Evolutionary conservation across 108 stramenopile species (phyloP).

Genomic region (Cyclotella atomus): DNA sequence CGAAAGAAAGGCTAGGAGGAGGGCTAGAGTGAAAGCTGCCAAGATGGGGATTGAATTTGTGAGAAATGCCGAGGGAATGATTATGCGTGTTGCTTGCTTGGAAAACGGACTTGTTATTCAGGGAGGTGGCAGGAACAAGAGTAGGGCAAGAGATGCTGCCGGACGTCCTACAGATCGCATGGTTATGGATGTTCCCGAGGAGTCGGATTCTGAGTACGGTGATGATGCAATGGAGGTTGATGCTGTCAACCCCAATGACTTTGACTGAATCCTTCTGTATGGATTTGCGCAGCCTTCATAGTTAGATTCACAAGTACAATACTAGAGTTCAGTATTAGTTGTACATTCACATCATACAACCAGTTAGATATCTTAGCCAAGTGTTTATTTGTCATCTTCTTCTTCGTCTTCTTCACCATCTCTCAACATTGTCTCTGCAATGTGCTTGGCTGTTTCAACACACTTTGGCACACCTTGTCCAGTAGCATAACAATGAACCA

Average conservation of each 20-base stretch:
- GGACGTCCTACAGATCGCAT: conserved; percentile 12
- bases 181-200: conserved; percentile 17
- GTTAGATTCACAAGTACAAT: too few relatives aligned
- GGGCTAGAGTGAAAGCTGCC: conserved; percentile 39
- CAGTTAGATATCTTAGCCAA: too few relatives aligned
- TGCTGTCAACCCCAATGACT: conserved; percentile 46
- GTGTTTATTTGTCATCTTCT: too few relatives aligned
- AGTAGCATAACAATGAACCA: conserved; percentile 76
- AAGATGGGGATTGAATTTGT: conserved; percentile 44
- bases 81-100: conserved; percentile 46
- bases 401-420: too few relatives aligned
- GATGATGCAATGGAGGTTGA: conserved; percentile 48
- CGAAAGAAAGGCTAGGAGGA: conserved; percentile 29
- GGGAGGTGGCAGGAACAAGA: neutral
- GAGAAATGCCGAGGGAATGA: conserved; percentile 46
- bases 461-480: conserved; percentile 82
- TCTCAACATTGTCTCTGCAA: conserved; percentile 80
- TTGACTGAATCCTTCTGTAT: conserved; percentile 11
- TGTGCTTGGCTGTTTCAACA: conserved; percentile 74
- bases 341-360: too few relatives aligned
- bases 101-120: conserved; percentile 25
- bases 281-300: neutral
- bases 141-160: conserved; percentile 18
- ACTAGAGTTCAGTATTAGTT: too few relatives aligned
- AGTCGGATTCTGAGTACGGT: conserved; percentile 20